Evolutionary conservation across 23 red algal genomes (phyloP).

Genomic region (Cyanidioschyzon merolae): DNA sequence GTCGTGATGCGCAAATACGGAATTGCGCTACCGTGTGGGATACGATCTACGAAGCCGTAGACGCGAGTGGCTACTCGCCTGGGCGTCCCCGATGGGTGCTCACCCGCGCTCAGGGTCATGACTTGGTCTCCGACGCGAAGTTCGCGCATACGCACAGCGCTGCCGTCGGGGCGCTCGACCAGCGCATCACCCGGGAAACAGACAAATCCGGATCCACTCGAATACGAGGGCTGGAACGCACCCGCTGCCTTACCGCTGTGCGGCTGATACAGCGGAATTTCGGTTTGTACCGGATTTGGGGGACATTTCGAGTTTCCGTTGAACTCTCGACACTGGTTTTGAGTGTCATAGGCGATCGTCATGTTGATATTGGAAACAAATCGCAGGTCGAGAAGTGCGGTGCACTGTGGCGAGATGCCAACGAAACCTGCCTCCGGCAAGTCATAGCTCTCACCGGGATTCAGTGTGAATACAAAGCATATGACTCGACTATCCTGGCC

Average conservation of each 20-base stretch:
- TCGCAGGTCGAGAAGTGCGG: not conserved
- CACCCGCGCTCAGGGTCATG: not conserved
- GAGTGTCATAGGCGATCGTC: not conserved
- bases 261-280: conserved; percentile 5
- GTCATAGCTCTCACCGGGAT: not conserved
- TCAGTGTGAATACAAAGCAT: conserved; percentile 8
- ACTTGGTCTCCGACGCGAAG: not conserved
- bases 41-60: conserved; percentile 3
- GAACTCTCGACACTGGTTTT: not conserved
- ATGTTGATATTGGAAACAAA: not conserved
- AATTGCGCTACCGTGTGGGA: not conserved
- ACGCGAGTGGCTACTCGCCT: not conserved
- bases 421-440: not conserved
- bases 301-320: conserved; percentile 1
- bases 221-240: not conserved
- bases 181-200: not conserved
- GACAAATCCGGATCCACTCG: not conserved
- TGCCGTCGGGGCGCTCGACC: not conserved
- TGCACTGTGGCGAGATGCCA: not conserved
- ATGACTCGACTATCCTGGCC: not conserved
- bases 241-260: conserved; percentile 3
- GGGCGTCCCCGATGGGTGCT: not conserved
- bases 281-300: conserved; percentile 2
- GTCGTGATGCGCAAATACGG: not conserved
- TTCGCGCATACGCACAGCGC: not conserved